phyloP scores from a whole-genome alignment of 345 rosid genomes.

The Aethionema arabicum region DNA sequence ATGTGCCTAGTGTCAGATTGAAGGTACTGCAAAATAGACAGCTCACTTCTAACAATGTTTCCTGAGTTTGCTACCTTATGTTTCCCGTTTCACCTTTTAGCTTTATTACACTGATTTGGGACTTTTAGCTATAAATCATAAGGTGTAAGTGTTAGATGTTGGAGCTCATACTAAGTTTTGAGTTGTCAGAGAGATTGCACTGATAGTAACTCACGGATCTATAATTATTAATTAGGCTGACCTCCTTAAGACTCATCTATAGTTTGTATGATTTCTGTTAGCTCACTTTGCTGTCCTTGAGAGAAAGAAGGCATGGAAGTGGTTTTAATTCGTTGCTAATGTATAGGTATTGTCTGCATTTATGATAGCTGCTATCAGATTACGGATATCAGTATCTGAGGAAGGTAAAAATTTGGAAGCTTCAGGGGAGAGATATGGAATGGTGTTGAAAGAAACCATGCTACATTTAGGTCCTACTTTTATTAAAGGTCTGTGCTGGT shows the following conservation, averaged over 20 bases:
- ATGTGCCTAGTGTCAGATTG: neutral
- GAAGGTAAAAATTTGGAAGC: constrained; percentile 40
- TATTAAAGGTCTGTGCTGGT: constrained; percentile 68
- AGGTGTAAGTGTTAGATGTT: neutral
- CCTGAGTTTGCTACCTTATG: neutral
- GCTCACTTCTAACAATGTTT: neutral
- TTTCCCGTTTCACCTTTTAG: constrained; percentile 1
- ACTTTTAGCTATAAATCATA: neutral
- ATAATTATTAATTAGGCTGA: constrained; percentile 11
- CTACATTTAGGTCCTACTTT: constrained; percentile 90
- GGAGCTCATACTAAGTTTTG: constrained; percentile 1
- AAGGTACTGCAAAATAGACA: neutral
- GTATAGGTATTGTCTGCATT: constrained; percentile 67
- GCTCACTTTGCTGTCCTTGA: constrained; percentile 15
- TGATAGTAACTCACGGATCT: neutral
- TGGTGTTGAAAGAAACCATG: constrained; percentile 81
- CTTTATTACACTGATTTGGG: neutral
- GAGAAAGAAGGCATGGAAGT: constrained; percentile 16
- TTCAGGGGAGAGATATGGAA: constrained; percentile 65
- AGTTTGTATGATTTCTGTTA: constrained; percentile 1
- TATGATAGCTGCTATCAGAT: constrained; percentile 64
- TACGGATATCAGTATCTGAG: constrained; percentile 51
- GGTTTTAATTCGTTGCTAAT: constrained; percentile 26
- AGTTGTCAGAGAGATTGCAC: neutral
- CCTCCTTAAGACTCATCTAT: constrained; percentile 9